Conservation (phyloP, 2,329 filamentous ascomycete species). For the Emmonsiellopsis sp. region DNA sequence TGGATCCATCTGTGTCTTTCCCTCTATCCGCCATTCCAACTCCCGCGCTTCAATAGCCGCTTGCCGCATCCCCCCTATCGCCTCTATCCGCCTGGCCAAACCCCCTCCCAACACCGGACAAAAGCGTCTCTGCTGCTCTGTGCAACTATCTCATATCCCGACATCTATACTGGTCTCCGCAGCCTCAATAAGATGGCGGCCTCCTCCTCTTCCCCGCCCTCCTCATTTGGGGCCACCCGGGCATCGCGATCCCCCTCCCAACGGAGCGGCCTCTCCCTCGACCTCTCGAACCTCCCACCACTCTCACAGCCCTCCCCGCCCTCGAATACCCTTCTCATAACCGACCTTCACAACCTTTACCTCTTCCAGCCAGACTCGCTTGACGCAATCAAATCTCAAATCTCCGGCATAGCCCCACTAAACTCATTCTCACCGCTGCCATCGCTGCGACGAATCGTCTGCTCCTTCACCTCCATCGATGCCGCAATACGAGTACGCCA, state of each 20-base stretch:
- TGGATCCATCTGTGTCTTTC: too few relatives aligned
- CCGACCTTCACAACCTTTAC: conserved; percentile 35
- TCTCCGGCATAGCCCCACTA: conserved; percentile 32
- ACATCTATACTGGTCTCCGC: background rate
- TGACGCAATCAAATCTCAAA: conserved; percentile 32
- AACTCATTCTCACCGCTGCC: conserved; percentile 44
- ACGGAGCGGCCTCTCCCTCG: conserved; percentile 32
- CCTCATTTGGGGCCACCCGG: conserved; percentile 12
- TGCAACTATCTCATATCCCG: too few relatives aligned
- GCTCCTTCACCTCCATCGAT: conserved; percentile 35
- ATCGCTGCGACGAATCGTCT: conserved; percentile 42
- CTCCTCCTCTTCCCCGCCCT: conserved; percentile 18
- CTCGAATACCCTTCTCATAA: conserved; percentile 43
- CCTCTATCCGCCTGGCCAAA: too few relatives aligned
- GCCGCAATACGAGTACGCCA: conserved; percentile 36
- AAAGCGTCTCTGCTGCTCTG: too few relatives aligned
- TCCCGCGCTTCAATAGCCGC: too few relatives aligned
- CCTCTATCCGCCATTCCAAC: too few relatives aligned
- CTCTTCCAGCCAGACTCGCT: conserved; percentile 39
- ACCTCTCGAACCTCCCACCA: conserved; percentile 36
- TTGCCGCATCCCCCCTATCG: too few relatives aligned
- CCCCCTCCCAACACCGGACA: too few relatives aligned
- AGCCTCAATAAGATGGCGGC: conserved; percentile 1
- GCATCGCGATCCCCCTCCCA: conserved; percentile 16
- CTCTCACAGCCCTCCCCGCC: conserved; percentile 37